These are phyloP conservation scores for Trypanosomatidae sp. DNA, from an alignment of 208 protist genomes.

Conservation along the genomic window DNA sequence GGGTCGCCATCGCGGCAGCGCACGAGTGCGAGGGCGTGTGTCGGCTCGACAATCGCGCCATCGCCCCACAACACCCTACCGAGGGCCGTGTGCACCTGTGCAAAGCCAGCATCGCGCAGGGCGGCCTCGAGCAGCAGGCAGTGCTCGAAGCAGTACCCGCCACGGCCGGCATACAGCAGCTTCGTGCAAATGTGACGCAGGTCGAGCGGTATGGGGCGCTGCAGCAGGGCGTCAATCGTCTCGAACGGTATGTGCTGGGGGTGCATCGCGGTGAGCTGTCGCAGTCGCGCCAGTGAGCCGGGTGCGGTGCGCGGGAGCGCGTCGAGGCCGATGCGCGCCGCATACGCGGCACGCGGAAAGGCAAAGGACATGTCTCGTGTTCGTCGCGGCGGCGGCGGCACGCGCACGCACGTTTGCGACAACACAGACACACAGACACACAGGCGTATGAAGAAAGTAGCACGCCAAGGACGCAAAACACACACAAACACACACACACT, in stretches of 20 bases:
- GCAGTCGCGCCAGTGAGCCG: slow-evolving; percentile 4
- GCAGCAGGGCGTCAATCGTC: slow-evolving; percentile 4
- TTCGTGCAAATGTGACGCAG: slow-evolving; percentile 5
- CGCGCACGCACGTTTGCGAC: background rate
- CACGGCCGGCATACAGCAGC: slow-evolving; percentile 10
- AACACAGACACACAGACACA: background rate
- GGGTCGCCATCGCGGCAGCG: slow-evolving; percentile 1
- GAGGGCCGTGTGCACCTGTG: slow-evolving; percentile 3
- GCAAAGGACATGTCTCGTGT: background rate
- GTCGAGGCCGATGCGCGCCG: slow-evolving; percentile 7
- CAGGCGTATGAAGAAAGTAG: background rate
- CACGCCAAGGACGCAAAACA: background rate
- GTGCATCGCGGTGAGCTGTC: slow-evolving; percentile 3
- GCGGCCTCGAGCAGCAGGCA: slow-evolving; percentile 8
- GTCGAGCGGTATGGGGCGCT: slow-evolving; percentile 7
- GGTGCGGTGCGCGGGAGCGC: slow-evolving; percentile 1
- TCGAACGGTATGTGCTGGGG: slow-evolving; percentile 10
- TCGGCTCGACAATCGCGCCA: too few species aligned
- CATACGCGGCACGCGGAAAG: slow-evolving; percentile 12
- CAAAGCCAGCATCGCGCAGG: slow-evolving; percentile 6
- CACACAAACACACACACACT: slow-evolving; percentile 3
- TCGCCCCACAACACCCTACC: slow-evolving; percentile 2
- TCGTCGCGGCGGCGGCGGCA: background rate
- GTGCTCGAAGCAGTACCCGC: slow-evolving; percentile 16
- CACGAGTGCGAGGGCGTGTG: too few species aligned